A percentile compares a stretch with the other conserved stretches of the same genome.
Conservation (phyloP, 75 land plant genomes). For the Cupressus sempervirens region DNA sequence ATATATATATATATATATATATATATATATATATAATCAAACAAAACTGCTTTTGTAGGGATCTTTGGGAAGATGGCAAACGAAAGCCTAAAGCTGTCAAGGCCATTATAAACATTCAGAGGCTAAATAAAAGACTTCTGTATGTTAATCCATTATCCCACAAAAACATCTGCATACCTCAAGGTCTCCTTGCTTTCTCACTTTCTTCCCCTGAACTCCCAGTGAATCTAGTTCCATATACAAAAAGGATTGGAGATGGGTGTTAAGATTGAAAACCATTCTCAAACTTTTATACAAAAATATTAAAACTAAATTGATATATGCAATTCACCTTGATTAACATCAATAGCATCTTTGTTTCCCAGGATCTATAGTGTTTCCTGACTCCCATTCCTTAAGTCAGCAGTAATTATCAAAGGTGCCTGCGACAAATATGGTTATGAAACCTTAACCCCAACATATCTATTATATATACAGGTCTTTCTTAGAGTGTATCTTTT, state of each 20-base stretch:
- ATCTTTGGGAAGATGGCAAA: too few relatives aligned
- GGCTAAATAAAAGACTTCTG: too few relatives aligned
- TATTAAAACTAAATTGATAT: not conserved
- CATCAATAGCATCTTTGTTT: slow-evolving; percentile 76
- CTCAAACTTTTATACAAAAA: not conserved
- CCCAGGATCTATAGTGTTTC: slow-evolving; percentile 49
- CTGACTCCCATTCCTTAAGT: slow-evolving; percentile 52
- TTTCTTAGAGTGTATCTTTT: not conserved
- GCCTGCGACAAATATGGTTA: slow-evolving; percentile 45
- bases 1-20: too few relatives aligned
- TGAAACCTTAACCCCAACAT: not conserved
- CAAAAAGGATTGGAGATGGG: not conserved
- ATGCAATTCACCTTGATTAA: slow-evolving; percentile 70
- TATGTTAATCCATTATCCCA: not conserved
- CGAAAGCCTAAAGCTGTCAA: too few relatives aligned
- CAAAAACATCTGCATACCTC: slow-evolving; percentile 34
- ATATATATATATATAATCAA: too few relatives aligned
- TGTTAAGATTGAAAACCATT: too few relatives aligned
- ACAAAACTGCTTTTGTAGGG: too few relatives aligned
- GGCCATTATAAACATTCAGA: too few relatives aligned
- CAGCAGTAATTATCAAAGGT: slow-evolving; percentile 84
- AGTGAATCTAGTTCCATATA: slow-evolving; percentile 29
- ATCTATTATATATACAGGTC: not conserved
- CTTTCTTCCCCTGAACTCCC: slow-evolving; percentile 82
- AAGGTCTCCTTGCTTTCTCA: slow-evolving; percentile 30